Conservation (phyloP, 1,139 yeast species). For the Hemisphaericaspora xylofermentans region DNA sequence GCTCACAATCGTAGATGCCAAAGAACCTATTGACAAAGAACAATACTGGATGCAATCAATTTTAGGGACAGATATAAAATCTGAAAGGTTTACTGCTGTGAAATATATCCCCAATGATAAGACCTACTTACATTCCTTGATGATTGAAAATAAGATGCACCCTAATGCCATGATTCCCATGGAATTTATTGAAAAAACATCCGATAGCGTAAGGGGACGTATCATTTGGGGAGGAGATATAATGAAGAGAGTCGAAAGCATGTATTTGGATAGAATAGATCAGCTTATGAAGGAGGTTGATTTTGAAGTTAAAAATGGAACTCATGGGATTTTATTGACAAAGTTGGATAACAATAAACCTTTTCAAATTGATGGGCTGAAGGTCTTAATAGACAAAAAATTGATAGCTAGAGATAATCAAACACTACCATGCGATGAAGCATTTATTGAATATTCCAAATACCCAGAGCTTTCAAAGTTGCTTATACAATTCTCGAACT, state of each 20-base stretch:
- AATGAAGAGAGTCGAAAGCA: conserved; percentile 12
- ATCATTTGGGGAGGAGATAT: conserved; percentile 6
- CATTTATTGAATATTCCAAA: conserved; percentile 7
- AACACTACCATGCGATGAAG: not conserved
- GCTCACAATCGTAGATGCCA: conserved; percentile 16
- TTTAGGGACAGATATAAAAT: not conserved
- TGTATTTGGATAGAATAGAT: conserved; percentile 15
- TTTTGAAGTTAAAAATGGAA: conserved; percentile 1
- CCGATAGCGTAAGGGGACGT: not conserved
- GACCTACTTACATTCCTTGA: conserved; percentile 4
- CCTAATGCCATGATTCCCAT: conserved; percentile 5
- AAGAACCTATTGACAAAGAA: not conserved
- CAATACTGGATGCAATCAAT: not conserved
- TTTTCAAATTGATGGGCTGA: not conserved
- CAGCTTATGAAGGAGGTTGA: conserved; percentile 7
- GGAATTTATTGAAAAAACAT: conserved; percentile 3
- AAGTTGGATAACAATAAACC: conserved; percentile 4
- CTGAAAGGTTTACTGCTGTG: not conserved
- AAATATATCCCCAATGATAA: conserved; percentile 15
- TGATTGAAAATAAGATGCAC: not conserved
- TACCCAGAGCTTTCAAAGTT: conserved; percentile 10
- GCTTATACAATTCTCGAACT: conserved; percentile 9
- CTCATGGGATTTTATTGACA: conserved; percentile 10
- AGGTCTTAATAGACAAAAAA: conserved; percentile 4
- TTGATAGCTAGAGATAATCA: not conserved